Base-by-base conservation (phyloP, 148 eudicot species). In the Bassia scoparia region DNA sequence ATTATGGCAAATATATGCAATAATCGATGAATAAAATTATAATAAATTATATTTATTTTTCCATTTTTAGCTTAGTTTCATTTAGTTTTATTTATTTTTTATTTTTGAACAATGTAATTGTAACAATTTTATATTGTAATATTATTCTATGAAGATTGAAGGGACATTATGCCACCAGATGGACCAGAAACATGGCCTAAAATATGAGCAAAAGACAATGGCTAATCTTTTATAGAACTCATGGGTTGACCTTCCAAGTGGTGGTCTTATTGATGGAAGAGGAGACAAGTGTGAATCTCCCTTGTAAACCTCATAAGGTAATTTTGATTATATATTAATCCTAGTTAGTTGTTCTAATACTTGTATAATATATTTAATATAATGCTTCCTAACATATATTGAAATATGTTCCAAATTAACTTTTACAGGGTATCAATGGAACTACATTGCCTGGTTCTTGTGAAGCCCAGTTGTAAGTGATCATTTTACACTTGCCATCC, bases 291-390 rank as follows among this genome's bases (percentile, higher is more conserved):
- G 98, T 97, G 98, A 73, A 87, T 80, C 93, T 94, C 70, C 88
- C 97, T 33, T 94, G 98, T 85, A 94, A 94, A 80, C 98, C 97
- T 78, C 98, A 94, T 83, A 91, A 81, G 82, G 97, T 91, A 80
- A 44, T 50, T 74, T 27, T 59, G 2, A 37, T 56, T 18, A 23
- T 14, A 35, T 30, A n/a, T n/a, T n/a, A n/a, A n/a, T n/a, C n/a
- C n/a, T n/a, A n/a, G n/a, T n/a, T n/a, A n/a, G n/a, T n/a, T n/a
- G n/a, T n/a, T n/a, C n/a, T n/a, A n/a, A n/a, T n/a, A n/a, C n/a
- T n/a, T n/a, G n/a, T n/a, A n/a, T n/a, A n/a, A n/a, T n/a, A 49
- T 58, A 2, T 24, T 24, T n/a, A 2, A 2, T 49, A n/a, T 4
- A 1, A 10, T 53, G 17, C 17, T 31, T 55, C 33, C 48, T 66